Conservation (phyloP, 345 rosid genomes). For the Passiflora organensis region DNA sequence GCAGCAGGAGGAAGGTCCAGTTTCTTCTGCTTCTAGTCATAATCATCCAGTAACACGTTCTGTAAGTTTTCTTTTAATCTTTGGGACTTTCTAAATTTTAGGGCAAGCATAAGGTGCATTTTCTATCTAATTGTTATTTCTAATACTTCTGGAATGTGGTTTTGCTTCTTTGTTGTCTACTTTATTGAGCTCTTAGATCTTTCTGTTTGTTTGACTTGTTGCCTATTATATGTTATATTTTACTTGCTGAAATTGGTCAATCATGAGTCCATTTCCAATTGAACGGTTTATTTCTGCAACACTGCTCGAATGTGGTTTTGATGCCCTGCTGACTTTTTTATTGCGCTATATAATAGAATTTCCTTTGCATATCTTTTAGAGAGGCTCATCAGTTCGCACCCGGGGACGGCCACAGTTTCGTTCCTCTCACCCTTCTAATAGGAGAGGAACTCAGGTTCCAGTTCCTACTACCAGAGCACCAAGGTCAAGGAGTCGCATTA, state of each 20-base stretch:
- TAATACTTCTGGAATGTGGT: not conserved
- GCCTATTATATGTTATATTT: no score
- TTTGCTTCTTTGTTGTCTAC: not conserved
- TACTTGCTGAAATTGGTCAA: no score
- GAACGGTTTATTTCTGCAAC: no score
- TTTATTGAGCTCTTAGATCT: not conserved
- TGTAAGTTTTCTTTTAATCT: conserved; percentile 35
- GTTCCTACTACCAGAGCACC: conserved; percentile 42
- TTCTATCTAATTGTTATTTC: no score
- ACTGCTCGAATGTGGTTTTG: no score
- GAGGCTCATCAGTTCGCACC: conserved; percentile 29
- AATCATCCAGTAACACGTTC: conserved; percentile 19
- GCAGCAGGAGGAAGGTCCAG: conserved; percentile 55
- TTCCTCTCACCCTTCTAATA: conserved; percentile 37
- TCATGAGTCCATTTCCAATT: no score
- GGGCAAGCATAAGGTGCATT: no score
- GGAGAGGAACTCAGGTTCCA: conserved; percentile 44
- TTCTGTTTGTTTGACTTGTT: not conserved
- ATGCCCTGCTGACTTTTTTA: no score
- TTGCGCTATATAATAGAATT: no score
- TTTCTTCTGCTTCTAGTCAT: conserved; percentile 29
- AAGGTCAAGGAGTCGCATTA: conserved; percentile 40
- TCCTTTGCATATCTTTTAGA: conserved; percentile 27
- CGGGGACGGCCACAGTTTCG: conserved; percentile 37
- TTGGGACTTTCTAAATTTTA: not conserved